Base-by-base conservation (phyloP, 371 early-diverging fungal species). In the Mucor piriformis region DNA sequence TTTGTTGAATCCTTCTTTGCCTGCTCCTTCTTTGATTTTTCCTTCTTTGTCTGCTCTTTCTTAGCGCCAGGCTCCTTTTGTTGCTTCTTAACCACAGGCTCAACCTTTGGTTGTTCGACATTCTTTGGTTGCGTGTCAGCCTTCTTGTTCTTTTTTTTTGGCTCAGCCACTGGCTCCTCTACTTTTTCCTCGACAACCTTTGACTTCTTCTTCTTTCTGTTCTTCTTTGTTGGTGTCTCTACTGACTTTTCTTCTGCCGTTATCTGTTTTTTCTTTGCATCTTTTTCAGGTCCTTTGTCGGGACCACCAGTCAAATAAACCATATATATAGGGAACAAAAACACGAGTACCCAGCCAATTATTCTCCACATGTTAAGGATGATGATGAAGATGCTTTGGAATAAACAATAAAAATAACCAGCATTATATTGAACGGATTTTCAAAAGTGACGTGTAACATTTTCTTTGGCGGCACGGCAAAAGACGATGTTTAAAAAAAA, bases 271-370 rank as follows among this genome's bases (percentile, higher is more conserved):
- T 50, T n/a, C n/a, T n/a, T 42, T 33, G 47, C 37, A n/a, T 50
- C 35, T 34, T 53, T 52, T 10, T 40, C 29, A 13, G 61, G 61
- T 23, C 47, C 58, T 20, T 25, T 21, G 12, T 52, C 23, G 7
- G 56, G 62, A 6, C 62, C 67, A 23, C 67, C 67, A 15, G 67
- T 54, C 10, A 60, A 27, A 37, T 66, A 66, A 0, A 66, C 44
- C 6, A 61, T 43, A 3, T 40, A 21, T 11, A 66, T 1, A 11
- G 67, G 67, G 16, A 53, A 58, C 18, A 61, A 20, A 24, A 54
- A 54, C 3, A 48, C 49, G 13, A 61, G 21, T 15, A 54, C 6
- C 48, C 54, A 61, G 2, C 61, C 61, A 13, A 54, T 23, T 11
- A 48, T 18, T 38, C 50, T 37, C 38, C 38, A 50, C 35, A 50